Conservation (phyloP, 208 protist genomes). For the Novymonas esmeraldas region DNA sequence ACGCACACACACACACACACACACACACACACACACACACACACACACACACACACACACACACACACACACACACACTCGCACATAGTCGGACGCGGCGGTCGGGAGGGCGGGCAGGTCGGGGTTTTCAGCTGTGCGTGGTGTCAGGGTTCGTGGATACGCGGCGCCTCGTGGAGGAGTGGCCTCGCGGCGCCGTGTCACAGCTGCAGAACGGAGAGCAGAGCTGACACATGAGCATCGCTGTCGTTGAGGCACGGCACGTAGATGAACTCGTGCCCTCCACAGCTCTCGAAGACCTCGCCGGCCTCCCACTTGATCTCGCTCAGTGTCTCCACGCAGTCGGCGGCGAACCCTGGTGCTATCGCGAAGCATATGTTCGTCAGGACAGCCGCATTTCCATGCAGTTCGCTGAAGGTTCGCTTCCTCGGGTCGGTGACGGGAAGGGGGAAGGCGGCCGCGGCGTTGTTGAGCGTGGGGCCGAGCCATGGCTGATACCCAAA, state of each 20-base stretch:
- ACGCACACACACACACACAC: too few species aligned
- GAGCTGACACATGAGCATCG: slow-evolving; percentile 19
- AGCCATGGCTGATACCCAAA: slow-evolving; percentile 58
- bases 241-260: slow-evolving; percentile 49
- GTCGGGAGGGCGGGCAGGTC: too few species aligned
- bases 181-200: too few species aligned
- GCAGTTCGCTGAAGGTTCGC: slow-evolving; percentile 14
- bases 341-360: slow-evolving; percentile 40
- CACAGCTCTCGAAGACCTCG: slow-evolving; percentile 34
- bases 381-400: slow-evolving; percentile 6
- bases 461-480: slow-evolving; percentile 34
- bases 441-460: slow-evolving; percentile 22
- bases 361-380: slow-evolving; percentile 29
- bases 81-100: too few species aligned
- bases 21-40: too few species aligned
- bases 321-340: slow-evolving; percentile 53
- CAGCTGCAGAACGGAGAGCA: slow-evolving; percentile 21
- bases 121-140: too few species aligned
- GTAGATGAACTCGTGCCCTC: slow-evolving; percentile 30
- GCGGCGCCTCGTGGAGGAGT: too few species aligned
- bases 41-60: too few species aligned
- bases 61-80: too few species aligned
- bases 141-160: too few species aligned
- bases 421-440: background rate
- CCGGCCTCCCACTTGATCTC: slow-evolving; percentile 32